A percentile compares a stretch with the other conserved stretches of the same genome.
Evolutionary conservation across 2,329 filamentous ascomycete genomes (phyloP).

Genomic region (Cladosporium sphaerospermum): DNA sequence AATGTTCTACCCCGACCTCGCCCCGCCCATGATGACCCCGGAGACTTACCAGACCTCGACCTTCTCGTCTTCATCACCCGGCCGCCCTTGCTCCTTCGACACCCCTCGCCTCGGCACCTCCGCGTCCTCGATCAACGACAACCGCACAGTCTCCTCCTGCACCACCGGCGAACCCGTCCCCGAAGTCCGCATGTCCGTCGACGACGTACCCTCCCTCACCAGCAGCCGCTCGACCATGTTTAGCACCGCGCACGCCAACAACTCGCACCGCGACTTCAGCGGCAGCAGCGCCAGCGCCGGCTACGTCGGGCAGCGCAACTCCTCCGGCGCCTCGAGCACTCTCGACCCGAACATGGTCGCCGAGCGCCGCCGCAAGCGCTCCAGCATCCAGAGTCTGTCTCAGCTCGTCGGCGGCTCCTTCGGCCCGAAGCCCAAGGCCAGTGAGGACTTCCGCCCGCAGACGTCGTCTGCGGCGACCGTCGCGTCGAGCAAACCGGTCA

Average conservation of each 20-base stretch:
- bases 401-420: conserved; percentile 69
- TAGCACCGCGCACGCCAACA: conserved; percentile 53
- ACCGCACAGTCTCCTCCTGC: conserved; percentile 63
- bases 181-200: conserved; percentile 63
- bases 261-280: conserved; percentile 28
- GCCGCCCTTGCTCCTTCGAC: conserved; percentile 61
- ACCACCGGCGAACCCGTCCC: conserved; percentile 69
- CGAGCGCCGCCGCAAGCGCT: conserved; percentile 61
- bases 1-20: conserved; percentile 7
- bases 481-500: conserved; percentile 35
- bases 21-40: conserved; percentile 52
- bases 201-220: conserved; percentile 67
- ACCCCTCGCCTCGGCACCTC: conserved; percentile 68
- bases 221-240: conserved; percentile 73
- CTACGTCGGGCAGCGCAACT: conserved; percentile 27
- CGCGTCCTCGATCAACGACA: conserved; percentile 65
- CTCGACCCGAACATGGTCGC: conserved; percentile 30
- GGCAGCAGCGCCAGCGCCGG: conserved; percentile 22
- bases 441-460: conserved; percentile 31
- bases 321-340: conserved; percentile 37
- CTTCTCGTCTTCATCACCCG: conserved; percentile 54
- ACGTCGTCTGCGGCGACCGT: conserved; percentile 45
- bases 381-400: conserved; percentile 70
- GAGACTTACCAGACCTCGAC: conserved; percentile 54
- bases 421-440: conserved; percentile 32